Conservation (phyloP, 768 basidiomycete species). For the Flagelloscypha sp. region DNA sequence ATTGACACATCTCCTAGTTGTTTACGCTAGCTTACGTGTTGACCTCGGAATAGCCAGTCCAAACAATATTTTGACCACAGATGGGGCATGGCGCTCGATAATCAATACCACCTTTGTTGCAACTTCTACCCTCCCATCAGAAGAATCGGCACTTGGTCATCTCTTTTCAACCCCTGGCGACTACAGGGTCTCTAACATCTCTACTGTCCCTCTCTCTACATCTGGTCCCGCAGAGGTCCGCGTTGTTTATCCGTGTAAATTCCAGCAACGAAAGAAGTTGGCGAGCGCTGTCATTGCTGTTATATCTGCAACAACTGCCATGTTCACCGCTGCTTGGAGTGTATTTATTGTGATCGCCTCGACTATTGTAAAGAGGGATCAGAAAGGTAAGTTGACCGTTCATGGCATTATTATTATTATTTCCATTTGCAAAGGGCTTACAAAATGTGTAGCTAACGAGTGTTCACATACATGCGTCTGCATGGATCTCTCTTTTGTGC, state of each 20-base stretch:
- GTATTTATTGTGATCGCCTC: constrained; percentile 7
- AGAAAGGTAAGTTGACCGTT: constrained; percentile 1
- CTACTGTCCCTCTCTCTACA: not conserved
- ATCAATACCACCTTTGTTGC: constrained; percentile 12
- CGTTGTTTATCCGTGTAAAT: constrained; percentile 12
- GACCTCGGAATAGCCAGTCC: constrained; percentile 20
- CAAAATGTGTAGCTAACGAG: too few species aligned
- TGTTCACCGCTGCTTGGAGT: constrained; percentile 15
- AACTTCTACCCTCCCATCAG: constrained; percentile 15
- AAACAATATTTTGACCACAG: constrained; percentile 20
- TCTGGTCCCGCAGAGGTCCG: constrained; percentile 8
- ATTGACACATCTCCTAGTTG: too few species aligned
- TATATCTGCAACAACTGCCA: constrained; percentile 15
- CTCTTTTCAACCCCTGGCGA: constrained; percentile 14
- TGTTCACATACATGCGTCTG: too few species aligned
- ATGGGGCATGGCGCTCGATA: constrained; percentile 4
- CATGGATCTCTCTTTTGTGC: too few species aligned
- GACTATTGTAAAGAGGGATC: constrained; percentile 1
- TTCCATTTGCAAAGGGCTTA: too few species aligned
- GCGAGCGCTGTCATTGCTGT: constrained; percentile 12
- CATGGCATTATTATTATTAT: too few species aligned
- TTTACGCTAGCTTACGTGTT: constrained; percentile 18
- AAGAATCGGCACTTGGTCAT: constrained; percentile 19
- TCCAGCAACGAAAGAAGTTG: constrained; percentile 7
- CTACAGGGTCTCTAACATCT: constrained; percentile 2